phyloP scores from a whole-genome alignment of 2,329 filamentous ascomycete genomes.

The Trichophyton schoenleinii region DNA sequence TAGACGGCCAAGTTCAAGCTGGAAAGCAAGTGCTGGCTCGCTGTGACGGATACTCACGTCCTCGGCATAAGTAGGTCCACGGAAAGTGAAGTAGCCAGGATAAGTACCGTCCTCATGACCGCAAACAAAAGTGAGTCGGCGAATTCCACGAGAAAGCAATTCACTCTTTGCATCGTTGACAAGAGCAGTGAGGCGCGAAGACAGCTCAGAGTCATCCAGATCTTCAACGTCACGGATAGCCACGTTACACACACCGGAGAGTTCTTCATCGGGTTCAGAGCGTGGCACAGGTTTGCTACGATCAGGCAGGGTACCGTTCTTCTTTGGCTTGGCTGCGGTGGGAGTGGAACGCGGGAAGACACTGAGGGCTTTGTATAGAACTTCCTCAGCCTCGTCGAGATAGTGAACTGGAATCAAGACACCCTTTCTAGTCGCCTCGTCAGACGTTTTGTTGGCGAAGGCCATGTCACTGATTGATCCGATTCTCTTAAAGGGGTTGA shows the following conservation, averaged over 20 bases:
- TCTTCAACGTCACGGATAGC: slow-evolving; percentile 81
- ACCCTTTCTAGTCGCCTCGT: slow-evolving; percentile 77
- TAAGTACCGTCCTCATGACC: slow-evolving; percentile 89
- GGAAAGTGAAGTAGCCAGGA: slow-evolving; percentile 96
- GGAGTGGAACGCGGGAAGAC: slow-evolving; percentile 52
- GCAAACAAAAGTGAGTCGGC: slow-evolving; percentile 90
- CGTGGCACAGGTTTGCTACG: slow-evolving; percentile 51
- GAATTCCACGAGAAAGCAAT: slow-evolving; percentile 65
- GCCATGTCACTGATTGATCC: slow-evolving; percentile 96
- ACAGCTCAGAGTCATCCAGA: slow-evolving; percentile 65
- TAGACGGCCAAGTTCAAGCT: slow-evolving; percentile 86
- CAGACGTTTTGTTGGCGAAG: slow-evolving; percentile 51
- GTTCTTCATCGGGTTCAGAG: slow-evolving; percentile 55
- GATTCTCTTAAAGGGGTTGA: slow-evolving; percentile 63
- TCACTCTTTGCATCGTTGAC: slow-evolving; percentile 75
- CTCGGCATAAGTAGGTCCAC: slow-evolving; percentile 76
- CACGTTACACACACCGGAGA: slow-evolving; percentile 85
- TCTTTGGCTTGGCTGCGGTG: slow-evolving; percentile 46
- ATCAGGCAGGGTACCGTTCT: slow-evolving; percentile 59
- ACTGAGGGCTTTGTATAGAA: slow-evolving; percentile 71
- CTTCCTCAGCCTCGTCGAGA: slow-evolving; percentile 85
- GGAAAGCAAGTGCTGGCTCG: slow-evolving; percentile 93
- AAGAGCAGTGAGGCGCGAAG: slow-evolving; percentile 61
- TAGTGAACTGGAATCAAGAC: slow-evolving; percentile 89
- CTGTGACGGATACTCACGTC: slow-evolving; percentile 94